Evolutionary conservation across 495 filamentous ascomycete species (phyloP).

Genomic region (Filosporella fistucella): DNA sequence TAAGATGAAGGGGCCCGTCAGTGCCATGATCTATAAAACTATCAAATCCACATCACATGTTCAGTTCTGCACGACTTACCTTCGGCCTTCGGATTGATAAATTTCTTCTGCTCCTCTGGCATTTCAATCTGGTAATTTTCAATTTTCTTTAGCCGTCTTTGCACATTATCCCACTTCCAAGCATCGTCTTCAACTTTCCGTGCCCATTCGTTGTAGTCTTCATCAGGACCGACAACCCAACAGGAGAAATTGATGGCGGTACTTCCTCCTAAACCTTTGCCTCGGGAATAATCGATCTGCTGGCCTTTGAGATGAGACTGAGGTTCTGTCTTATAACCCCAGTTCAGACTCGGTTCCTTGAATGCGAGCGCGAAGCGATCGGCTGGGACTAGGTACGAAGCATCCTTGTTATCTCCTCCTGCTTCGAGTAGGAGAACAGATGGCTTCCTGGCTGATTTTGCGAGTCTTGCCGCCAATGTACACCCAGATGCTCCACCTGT

Average conservation of each 20-base stretch:
- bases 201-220: constrained; percentile 58
- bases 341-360: constrained; percentile 44
- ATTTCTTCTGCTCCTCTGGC: constrained; percentile 27
- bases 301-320: constrained; percentile 47
- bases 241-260: constrained; percentile 61
- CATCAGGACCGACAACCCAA: constrained; percentile 49
- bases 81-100: constrained; percentile 30
- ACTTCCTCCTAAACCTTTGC: constrained; percentile 55
- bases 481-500: constrained; percentile 55
- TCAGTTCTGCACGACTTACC: constrained; percentile 22
- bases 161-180: constrained; percentile 47
- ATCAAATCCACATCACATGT: constrained; percentile 1
- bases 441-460: constrained; percentile 37
- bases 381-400: constrained; percentile 39
- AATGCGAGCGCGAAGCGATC: constrained; percentile 48
- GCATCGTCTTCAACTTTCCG: constrained; percentile 32
- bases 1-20: constrained; percentile 40
- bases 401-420: constrained; percentile 44
- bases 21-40: constrained; percentile 50
- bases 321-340: constrained; percentile 54
- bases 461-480: constrained; percentile 41
- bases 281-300: constrained; percentile 51
- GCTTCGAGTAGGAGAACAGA: constrained; percentile 55
- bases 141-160: constrained; percentile 41
- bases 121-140: constrained; percentile 47